Base-by-base conservation (phyloP, 768 basidiomycete genomes). In the Coprinellus micaceus region DNA sequence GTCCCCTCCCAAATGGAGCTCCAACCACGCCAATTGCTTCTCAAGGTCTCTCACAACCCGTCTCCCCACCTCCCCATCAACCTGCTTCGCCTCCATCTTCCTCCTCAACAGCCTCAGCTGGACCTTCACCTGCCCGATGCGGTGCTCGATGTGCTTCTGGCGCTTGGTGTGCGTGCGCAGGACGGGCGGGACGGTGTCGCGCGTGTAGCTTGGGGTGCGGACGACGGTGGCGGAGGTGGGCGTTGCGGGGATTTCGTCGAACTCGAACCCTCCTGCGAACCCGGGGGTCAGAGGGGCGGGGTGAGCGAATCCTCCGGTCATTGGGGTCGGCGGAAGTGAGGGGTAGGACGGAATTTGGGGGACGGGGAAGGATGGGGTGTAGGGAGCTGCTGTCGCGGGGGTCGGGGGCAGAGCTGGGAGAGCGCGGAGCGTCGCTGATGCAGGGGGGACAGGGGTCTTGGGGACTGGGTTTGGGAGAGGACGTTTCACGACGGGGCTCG, bases 11-110 rank as follows among this genome's bases (percentile, higher is more conserved):
- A 29, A 22, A 12, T 43, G 10, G 3, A 26, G 24, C 25, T 28
- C 41, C 25, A 57, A 36, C 48, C 48, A 51, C 46, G 28, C 28
- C 29, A 51, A 22, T 36, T 57, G 55, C 55, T 37, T 40, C 39
- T 45, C 28, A 29, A 57, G 28, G 26, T 51, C 55, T 17, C 24
- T 29, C 11, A 26, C 17, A n/a, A 57, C 55, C 25, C 36, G 37
- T 19, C 17, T 9, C 6, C 24, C 41, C 17, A 52, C 47, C 12
- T n/a, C 49, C 40, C 33, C 37, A 12, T 30, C 39, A 11, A 43
- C 30, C 28, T 30, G 12, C n/a, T 22, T 37, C 39, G 17, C n/a
- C 25, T 33, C 5, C 15, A 54, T 45, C 47, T 44, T 45, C 13
- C 17, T 10, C 13, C 28, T n/a, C 33, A 56, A 21, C 9, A 37